Evolutionary conservation across 2,329 filamentous ascomycete genomes (phyloP).

Genomic region (Calcarisporium arbuscula): DNA sequence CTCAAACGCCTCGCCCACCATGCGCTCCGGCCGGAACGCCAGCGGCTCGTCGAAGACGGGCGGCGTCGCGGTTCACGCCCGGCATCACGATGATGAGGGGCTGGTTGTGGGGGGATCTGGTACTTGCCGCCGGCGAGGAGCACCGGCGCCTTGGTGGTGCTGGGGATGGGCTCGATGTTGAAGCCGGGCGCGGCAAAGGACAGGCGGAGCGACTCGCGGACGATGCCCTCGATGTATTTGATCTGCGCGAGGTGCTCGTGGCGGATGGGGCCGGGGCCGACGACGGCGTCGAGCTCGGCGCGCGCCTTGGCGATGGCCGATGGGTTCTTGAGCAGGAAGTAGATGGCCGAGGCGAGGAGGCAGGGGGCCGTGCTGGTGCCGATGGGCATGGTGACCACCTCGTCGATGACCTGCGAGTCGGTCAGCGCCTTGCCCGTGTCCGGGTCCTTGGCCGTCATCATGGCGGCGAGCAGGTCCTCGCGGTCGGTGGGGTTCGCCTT

Average conservation of each 20-base stretch:
- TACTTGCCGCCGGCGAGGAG: conserved; percentile 43
- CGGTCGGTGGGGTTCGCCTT: conserved; percentile 45
- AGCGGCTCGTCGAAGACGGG: conserved; percentile 41
- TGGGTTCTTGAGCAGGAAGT: conserved; percentile 46
- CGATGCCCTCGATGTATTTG: conserved; percentile 45
- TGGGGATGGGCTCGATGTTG: conserved; percentile 42
- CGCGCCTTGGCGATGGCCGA: conserved; percentile 41
- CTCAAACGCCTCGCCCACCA: conserved; percentile 39
- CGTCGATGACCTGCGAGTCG: conserved; percentile 57
- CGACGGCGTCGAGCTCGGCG: conserved; percentile 45
- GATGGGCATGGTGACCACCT: conserved; percentile 63
- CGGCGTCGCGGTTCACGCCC: conserved; percentile 43
- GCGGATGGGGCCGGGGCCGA: conserved; percentile 37
- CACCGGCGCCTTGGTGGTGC: conserved; percentile 34
- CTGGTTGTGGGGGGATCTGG: conserved; percentile 41
- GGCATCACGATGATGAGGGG: conserved; percentile 43
- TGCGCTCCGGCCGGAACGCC: conserved; percentile 40
- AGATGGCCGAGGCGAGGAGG: conserved; percentile 38
- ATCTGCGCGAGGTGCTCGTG: conserved; percentile 45
- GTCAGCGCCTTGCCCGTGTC: conserved; percentile 52
- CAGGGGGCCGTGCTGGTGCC: conserved; percentile 45
- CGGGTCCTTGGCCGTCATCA: conserved; percentile 54
- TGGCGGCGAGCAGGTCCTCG: conserved; percentile 54
- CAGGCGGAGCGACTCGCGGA: conserved; percentile 49
- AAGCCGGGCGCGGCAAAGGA: conserved; percentile 48